Evolutionary conservation across 768 basidiomycete genomes (phyloP).

Genomic region (Phanerochaete carnosa): DNA sequence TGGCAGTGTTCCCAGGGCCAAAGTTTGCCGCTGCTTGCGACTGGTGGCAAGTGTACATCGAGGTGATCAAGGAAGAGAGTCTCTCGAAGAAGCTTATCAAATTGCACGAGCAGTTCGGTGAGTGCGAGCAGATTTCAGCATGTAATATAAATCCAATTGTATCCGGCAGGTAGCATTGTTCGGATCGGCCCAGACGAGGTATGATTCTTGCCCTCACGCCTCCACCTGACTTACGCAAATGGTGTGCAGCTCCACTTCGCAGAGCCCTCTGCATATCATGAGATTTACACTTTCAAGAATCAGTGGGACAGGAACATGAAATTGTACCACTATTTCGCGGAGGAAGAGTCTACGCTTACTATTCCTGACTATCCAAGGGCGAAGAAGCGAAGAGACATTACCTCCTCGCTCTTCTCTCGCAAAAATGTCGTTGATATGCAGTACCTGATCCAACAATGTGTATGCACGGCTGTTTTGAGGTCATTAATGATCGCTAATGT

Average conservation of each 20-base stretch:
- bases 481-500: background rate
- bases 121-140: background rate
- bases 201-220: slow-evolving; percentile 1
- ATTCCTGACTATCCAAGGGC: slow-evolving; percentile 1
- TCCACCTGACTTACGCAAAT: background rate
- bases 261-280: slow-evolving; percentile 30
- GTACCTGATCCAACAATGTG: slow-evolving; percentile 1
- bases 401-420: slow-evolving; percentile 7
- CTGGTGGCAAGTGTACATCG: slow-evolving; percentile 16
- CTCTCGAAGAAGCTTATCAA: slow-evolving; percentile 30
- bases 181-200: slow-evolving; percentile 38
- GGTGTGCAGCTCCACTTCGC: slow-evolving; percentile 38
- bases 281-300: slow-evolving; percentile 31
- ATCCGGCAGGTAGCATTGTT: slow-evolving; percentile 21
- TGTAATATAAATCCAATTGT: background rate
- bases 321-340: slow-evolving; percentile 27
- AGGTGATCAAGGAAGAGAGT: slow-evolving; percentile 15
- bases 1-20: slow-evolving; percentile 20
- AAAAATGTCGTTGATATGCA: slow-evolving; percentile 6
- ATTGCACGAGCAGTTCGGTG: slow-evolving; percentile 38
- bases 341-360: slow-evolving; percentile 7
- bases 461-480: background rate
- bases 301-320: slow-evolving; percentile 19
- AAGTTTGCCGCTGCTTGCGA: slow-evolving; percentile 15
- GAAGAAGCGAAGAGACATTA: slow-evolving; percentile 5